These are phyloP conservation scores for Pichia sp. DNA, from an alignment of 1,139 yeast species.

Conservation along the genomic window DNA sequence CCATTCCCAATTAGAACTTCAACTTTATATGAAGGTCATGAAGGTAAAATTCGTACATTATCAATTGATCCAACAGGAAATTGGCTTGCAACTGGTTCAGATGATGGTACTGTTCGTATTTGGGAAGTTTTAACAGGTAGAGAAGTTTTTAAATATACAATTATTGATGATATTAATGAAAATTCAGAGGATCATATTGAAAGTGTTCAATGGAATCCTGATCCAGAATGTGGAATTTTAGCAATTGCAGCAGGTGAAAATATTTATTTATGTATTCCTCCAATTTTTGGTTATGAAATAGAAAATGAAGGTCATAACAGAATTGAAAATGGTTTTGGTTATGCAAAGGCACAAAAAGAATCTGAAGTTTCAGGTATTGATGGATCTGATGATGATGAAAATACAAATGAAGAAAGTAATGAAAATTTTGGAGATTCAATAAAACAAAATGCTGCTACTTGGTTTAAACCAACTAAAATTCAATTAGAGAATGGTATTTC, in stretches of 20 bases:
- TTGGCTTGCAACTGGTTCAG: conserved; percentile 97
- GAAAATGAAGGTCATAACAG: conserved; percentile 76
- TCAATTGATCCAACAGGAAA: conserved; percentile 85
- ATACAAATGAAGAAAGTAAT: conserved; percentile 29
- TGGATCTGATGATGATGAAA: conserved; percentile 32
- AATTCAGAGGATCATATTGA: conserved; percentile 68
- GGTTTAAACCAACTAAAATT: conserved; percentile 74
- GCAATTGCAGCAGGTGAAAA: conserved; percentile 83
- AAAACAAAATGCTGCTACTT: conserved; percentile 60
- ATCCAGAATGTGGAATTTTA: conserved; percentile 59
- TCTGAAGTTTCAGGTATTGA: conserved; percentile 38
- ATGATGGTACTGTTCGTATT: conserved; percentile 89
- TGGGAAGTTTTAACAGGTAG: conserved; percentile 97
- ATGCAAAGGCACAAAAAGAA: conserved; percentile 64
- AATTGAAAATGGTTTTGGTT: conserved; percentile 91
- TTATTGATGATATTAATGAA: conserved; percentile 46
- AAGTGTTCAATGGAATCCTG: conserved; percentile 88
- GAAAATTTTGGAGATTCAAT: conserved; percentile 27
- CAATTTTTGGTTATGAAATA: conserved; percentile 79
- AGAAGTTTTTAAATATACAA: conserved; percentile 65
- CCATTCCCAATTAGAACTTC: conserved; percentile 97
- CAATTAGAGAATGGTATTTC: conserved; percentile 64
- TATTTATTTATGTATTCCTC: conserved; percentile 76
- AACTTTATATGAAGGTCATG: conserved; percentile 77
- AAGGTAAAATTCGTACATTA: conserved; percentile 72